These are phyloP conservation scores for Novymonas esmeraldas DNA, from an alignment of 208 protist genomes.

Conservation along the genomic window DNA sequence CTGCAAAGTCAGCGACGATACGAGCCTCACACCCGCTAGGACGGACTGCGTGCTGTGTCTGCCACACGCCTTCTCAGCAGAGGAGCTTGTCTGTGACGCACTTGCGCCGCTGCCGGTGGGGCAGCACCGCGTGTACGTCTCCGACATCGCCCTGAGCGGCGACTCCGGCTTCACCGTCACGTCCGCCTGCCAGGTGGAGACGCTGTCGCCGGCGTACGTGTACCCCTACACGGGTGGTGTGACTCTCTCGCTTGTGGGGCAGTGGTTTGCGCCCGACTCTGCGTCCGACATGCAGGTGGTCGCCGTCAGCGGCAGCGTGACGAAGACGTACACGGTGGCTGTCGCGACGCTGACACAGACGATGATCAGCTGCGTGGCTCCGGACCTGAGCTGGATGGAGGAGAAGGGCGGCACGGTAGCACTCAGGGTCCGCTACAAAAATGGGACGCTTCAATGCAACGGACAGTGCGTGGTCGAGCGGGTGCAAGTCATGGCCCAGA, in stretches of 20 bases:
- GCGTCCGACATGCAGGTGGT: conserved; percentile 11
- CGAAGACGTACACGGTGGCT: conserved; percentile 1
- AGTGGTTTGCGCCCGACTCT: conserved; percentile 11
- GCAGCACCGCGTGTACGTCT: conserved; percentile 31
- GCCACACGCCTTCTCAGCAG: conserved; percentile 20
- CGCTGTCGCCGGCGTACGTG: conserved; percentile 13
- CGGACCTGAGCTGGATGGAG: conserved; percentile 26
- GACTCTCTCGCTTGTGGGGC: conserved; percentile 19
- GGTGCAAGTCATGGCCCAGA: conserved; percentile 15
- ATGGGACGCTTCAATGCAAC: background rate
- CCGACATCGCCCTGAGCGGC: conserved; percentile 23
- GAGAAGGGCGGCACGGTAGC: conserved; percentile 7
- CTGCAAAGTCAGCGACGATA: conserved; percentile 23
- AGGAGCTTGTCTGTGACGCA: conserved; percentile 28
- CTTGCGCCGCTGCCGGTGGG: conserved; percentile 11
- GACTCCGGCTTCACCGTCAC: conserved; percentile 24
- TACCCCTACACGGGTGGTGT: conserved; percentile 38
- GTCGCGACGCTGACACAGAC: background rate
- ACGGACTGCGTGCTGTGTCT: conserved; percentile 32
- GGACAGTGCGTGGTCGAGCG: background rate
- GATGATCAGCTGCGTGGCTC: conserved; percentile 4
- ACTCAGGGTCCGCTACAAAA: conserved; percentile 10
- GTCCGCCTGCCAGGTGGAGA: conserved; percentile 9
- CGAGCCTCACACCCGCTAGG: conserved; percentile 11
- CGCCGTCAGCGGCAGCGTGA: background rate